These are phyloP conservation scores for Sporothrix variecibatus DNA, from an alignment of 2,329 filamentous ascomycete species.

Conservation along the genomic window DNA sequence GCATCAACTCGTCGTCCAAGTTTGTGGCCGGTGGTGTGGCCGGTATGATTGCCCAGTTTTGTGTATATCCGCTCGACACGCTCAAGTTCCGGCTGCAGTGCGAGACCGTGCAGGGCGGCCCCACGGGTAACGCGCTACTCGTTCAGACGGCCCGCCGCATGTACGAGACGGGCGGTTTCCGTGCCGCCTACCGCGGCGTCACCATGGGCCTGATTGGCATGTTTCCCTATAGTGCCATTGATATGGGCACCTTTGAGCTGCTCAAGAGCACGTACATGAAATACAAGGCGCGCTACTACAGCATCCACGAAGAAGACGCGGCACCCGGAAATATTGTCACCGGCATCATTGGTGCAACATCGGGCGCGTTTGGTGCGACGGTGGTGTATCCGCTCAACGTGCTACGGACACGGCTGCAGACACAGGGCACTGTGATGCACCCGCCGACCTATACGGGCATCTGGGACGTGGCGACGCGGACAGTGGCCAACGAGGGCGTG, in stretches of 20 bases:
- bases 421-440: slow-evolving; percentile 91
- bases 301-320: slow-evolving; percentile 81
- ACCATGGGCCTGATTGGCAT: slow-evolving; percentile 94
- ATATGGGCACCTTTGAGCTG: slow-evolving; percentile 92
- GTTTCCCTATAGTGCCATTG: slow-evolving; percentile 97
- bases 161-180: slow-evolving; percentile 72
- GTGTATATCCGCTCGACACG: slow-evolving; percentile 91
- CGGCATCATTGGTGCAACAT: slow-evolving; percentile 85
- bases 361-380: slow-evolving; percentile 88
- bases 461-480: slow-evolving; percentile 82
- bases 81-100: slow-evolving; percentile 86
- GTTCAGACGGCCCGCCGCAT: slow-evolving; percentile 82
- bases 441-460: slow-evolving; percentile 88
- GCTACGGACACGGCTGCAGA: slow-evolving; percentile 86
- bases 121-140: slow-evolving; percentile 81
- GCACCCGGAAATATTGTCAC: slow-evolving; percentile 79
- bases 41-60: slow-evolving; percentile 94
- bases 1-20: slow-evolving; percentile 80
- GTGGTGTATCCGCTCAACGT: slow-evolving; percentile 95
- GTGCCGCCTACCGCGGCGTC: slow-evolving; percentile 84
- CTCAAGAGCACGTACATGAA: slow-evolving; percentile 74
- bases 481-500: slow-evolving; percentile 77
- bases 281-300: slow-evolving; percentile 67
- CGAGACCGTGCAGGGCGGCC: slow-evolving; percentile 83
- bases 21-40: slow-evolving; percentile 89